Conservation (phyloP, 2,329 filamentous ascomycete genomes). For the Bipolaris cookei region DNA sequence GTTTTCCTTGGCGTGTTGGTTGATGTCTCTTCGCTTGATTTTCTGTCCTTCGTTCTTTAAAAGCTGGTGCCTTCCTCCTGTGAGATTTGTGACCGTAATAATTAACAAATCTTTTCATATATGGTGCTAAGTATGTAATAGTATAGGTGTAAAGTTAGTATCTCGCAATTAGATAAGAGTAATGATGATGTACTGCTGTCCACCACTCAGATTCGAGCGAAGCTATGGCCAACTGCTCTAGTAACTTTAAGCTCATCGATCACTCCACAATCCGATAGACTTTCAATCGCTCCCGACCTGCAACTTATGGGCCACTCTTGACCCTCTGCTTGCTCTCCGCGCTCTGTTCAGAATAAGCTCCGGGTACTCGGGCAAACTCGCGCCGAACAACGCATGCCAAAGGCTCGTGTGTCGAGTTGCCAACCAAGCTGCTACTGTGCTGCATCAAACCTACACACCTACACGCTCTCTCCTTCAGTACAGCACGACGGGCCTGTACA, state of each 20-base stretch:
- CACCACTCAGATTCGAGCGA: not conserved
- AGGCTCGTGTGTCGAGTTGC: not conserved
- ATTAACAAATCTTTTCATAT: too few relatives aligned
- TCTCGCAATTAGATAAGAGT: too few relatives aligned
- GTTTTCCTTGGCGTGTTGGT: too few relatives aligned
- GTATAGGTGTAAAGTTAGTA: too few relatives aligned
- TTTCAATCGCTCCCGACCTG: not conserved
- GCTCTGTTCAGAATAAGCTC: not conserved
- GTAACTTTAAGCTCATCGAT: conserved; percentile 14
- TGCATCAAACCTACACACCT: not conserved
- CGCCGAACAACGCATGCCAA: not conserved
- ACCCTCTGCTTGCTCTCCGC: not conserved
- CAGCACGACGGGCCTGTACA: not conserved
- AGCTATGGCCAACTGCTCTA: conserved; percentile 28
- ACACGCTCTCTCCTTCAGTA: not conserved
- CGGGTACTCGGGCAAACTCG: not conserved
- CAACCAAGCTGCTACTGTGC: not conserved
- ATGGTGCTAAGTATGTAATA: too few relatives aligned
- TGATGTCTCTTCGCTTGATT: too few relatives aligned
- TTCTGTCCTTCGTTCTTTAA: too few relatives aligned
- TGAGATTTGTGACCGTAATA: too few relatives aligned
- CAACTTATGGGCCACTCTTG: not conserved
- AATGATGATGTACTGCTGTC: not conserved
- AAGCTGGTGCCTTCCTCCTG: too few relatives aligned
- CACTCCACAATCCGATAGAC: conserved; percentile 15